Conservation (phyloP, 768 basidiomycete genomes). For the Fomitopsis pulvina region DNA sequence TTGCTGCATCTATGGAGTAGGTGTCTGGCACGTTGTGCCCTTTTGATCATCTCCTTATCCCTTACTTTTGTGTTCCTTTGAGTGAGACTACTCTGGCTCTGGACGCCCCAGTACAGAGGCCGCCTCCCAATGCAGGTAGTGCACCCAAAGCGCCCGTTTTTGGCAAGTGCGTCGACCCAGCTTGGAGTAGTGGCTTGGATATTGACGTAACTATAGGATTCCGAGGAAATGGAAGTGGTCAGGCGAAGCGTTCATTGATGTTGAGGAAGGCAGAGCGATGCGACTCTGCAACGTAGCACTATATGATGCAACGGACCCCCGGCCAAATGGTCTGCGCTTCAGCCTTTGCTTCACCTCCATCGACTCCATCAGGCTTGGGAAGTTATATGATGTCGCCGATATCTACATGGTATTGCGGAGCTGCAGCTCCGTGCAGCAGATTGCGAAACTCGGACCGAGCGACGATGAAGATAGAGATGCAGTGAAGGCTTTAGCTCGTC, state of each 20-base stretch:
- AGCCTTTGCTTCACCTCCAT: conserved; percentile 36
- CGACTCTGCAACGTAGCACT: conserved; percentile 44
- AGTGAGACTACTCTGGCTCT: not conserved
- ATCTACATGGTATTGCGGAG: conserved; percentile 40
- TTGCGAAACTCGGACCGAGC: conserved; percentile 41
- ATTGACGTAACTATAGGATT: conserved; percentile 30
- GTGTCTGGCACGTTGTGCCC: not conserved
- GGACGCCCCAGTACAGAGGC: not conserved
- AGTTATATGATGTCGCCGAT: conserved; percentile 43
- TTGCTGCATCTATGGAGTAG: conserved; percentile 22
- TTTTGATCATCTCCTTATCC: not conserved
- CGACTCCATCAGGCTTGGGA: conserved; percentile 37
- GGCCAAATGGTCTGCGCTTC: conserved; percentile 39
- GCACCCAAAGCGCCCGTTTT: not conserved
- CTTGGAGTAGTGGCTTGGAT: not conserved
- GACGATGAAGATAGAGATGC: conserved; percentile 32
- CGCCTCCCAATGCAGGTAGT: not conserved
- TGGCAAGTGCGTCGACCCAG: not conserved
- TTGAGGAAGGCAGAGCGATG: conserved; percentile 30
- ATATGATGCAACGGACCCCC: conserved; percentile 36
- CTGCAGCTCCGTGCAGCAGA: conserved; percentile 44
- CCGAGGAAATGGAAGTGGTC: conserved; percentile 62
- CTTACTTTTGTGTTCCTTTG: not conserved
- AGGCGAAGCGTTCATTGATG: conserved; percentile 43
- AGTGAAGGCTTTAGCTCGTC: conserved; percentile 34